Percentiles rank a stretch among this genome's conserved stretches.
These are phyloP conservation scores for Scutellaria baicalensis DNA, from an alignment of 257 asterid species.

Conservation along the genomic window DNA sequence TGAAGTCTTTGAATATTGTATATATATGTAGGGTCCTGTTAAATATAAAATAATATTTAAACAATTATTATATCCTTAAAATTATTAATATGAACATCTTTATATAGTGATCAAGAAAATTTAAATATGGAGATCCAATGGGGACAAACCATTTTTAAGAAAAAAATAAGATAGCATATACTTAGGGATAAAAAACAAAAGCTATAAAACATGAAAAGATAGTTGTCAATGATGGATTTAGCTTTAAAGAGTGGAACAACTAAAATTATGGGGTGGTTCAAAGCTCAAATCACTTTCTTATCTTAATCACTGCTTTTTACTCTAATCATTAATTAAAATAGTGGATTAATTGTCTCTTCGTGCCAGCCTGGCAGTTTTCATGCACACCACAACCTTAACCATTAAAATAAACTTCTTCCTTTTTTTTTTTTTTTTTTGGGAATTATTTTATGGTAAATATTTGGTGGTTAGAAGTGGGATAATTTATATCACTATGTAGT, in stretches of 20 bases:
- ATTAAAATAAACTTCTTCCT: neutral
- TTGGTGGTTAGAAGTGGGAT: no score
- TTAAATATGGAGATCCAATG: no score
- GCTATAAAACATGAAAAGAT: neutral
- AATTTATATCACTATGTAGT: no score
- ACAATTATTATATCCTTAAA: no score
- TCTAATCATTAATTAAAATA: neutral
- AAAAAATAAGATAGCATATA: neutral
- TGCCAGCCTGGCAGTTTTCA: conserved; percentile 3
- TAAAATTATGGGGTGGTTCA: conserved; percentile 1
- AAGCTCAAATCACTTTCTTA: conserved; percentile 5
- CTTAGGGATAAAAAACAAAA: neutral
- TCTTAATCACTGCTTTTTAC: neutral
- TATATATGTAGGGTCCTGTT: no score
- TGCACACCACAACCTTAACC: neutral
- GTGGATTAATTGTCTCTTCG: neutral
- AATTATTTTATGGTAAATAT: no score
- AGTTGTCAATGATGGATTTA: neutral
- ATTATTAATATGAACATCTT: no score
- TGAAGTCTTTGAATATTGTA: no score
- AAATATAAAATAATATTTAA: no score
- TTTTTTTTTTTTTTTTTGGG: no score
- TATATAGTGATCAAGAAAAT: no score
- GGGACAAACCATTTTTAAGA: neutral
- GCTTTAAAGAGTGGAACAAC: neutral